phyloP scores from a whole-genome alignment of 768 basidiomycete genomes.

The Phanerodontia chrysosporium region DNA sequence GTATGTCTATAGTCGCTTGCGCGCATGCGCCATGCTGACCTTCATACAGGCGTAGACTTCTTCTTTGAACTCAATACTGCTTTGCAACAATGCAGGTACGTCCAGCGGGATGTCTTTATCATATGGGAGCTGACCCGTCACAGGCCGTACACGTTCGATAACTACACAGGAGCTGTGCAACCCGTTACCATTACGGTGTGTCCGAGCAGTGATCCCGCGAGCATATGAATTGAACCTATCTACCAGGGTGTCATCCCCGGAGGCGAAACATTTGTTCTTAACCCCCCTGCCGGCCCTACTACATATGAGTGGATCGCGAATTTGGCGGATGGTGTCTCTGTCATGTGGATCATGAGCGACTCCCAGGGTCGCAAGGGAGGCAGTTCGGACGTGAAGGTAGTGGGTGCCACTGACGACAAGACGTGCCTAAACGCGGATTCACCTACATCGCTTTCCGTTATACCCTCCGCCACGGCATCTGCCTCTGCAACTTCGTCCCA shows the following conservation, averaged over 20 bases:
- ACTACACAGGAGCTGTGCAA: conserved; percentile 21
- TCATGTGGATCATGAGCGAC: conserved; percentile 23
- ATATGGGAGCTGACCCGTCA: not conserved
- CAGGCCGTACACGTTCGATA: conserved; percentile 19
- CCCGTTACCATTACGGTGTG: conserved; percentile 23
- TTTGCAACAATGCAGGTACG: conserved; percentile 60
- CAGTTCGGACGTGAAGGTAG: conserved; percentile 16
- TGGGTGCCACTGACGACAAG: conserved; percentile 18
- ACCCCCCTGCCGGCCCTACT: conserved; percentile 19
- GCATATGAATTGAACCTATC: not conserved
- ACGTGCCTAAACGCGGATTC: conserved; percentile 21
- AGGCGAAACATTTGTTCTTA: conserved; percentile 18
- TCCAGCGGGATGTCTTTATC: not conserved
- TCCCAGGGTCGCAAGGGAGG: conserved; percentile 25
- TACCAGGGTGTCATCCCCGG: conserved; percentile 24
- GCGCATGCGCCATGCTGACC: not conserved
- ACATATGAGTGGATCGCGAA: conserved; percentile 23
- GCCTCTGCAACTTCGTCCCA: conserved; percentile 4
- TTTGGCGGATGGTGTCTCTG: conserved; percentile 15
- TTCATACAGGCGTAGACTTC: conserved; percentile 36
- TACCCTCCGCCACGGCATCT: conserved; percentile 14
- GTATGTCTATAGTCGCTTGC: conserved; percentile 17
- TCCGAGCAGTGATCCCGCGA: not conserved
- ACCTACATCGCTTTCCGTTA: conserved; percentile 19
- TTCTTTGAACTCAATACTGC: conserved; percentile 46